Evolutionary conservation across 176 grass and related monocot genomes (phyloP).

Genomic region (Oryza brachyantha): DNA sequence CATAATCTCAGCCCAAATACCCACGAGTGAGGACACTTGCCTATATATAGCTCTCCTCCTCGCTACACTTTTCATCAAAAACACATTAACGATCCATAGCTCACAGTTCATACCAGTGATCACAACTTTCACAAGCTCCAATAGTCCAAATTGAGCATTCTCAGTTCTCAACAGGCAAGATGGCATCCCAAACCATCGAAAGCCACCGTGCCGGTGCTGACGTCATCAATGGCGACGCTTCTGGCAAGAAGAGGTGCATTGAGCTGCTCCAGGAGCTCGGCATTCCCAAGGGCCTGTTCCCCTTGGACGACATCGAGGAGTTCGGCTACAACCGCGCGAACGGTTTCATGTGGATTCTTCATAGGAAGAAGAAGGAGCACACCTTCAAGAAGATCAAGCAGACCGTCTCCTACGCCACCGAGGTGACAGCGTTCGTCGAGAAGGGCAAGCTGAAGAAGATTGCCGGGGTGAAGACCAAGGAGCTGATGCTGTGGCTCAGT

Average conservation of each 20-base stretch:
- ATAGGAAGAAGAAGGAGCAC: conserved; percentile 34
- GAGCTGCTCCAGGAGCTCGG: no score
- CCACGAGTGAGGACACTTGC: neutral
- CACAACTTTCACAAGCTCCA: neutral
- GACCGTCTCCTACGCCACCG: neutral
- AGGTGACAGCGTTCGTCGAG: conserved; percentile 5
- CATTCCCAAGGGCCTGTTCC: no score
- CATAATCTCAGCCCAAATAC: neutral
- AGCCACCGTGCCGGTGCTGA: no score
- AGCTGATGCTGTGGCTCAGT: conserved; percentile 37
- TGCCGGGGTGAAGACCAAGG: conserved; percentile 28
- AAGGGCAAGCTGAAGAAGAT: conserved; percentile 26
- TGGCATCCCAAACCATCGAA: no score
- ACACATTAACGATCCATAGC: neutral
- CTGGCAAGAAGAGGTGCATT: no score
- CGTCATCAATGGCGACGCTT: no score
- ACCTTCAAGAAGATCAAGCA: conserved; percentile 45
- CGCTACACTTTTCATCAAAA: neutral
- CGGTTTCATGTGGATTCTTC: neutral
- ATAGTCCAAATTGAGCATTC: neutral
- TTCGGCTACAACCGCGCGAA: neutral
- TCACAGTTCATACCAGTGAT: neutral
- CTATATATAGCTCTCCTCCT: neutral
- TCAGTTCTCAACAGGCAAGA: neutral
- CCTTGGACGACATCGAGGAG: neutral